These are phyloP conservation scores for Aspergillus brasiliensis DNA, from an alignment of 2,329 filamentous ascomycete genomes.

Conservation along the genomic window DNA sequence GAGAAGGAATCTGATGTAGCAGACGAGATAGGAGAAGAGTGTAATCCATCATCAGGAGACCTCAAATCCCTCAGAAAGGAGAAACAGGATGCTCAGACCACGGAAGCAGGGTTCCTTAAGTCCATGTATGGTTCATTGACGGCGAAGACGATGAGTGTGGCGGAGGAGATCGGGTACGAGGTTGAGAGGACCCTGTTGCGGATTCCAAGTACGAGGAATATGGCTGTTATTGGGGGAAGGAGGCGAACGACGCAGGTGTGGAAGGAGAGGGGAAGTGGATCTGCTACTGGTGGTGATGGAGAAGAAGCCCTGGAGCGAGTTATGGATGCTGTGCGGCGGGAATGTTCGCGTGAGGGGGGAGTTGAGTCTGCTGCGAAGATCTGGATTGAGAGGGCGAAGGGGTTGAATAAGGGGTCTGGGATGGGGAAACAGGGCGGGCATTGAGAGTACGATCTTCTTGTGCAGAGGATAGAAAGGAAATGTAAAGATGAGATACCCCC, in stretches of 20 bases:
- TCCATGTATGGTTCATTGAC: constrained; percentile 85
- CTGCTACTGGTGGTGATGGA: not conserved
- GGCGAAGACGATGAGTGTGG: constrained; percentile 72
- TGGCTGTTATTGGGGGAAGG: constrained; percentile 71
- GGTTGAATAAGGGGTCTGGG: constrained; percentile 49
- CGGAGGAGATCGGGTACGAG: constrained; percentile 70
- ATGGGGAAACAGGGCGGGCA: constrained; percentile 35
- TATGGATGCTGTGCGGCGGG: constrained; percentile 61
- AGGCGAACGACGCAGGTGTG: constrained; percentile 20
- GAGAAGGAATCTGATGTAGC: constrained; percentile 25
- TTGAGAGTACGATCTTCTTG: not conserved
- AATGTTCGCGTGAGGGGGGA: constrained; percentile 49
- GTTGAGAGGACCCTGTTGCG: constrained; percentile 83
- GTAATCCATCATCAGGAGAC: constrained; percentile 37
- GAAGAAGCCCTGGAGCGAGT: constrained; percentile 62
- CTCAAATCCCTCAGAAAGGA: constrained; percentile 41
- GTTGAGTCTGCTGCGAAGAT: constrained; percentile 47
- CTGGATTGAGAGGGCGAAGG: constrained; percentile 56
- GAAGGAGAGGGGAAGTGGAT: constrained; percentile 40
- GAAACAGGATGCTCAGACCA: constrained; percentile 32
- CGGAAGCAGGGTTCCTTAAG: constrained; percentile 42
- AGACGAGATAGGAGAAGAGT: not conserved
- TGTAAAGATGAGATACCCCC: not conserved
- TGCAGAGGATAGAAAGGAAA: not conserved
- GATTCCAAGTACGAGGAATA: constrained; percentile 90